Percentiles rank a stretch among this genome's conserved stretches.
These are phyloP conservation scores for Amanita molliuscula DNA, from an alignment of 768 basidiomycete species.

Conservation along the genomic window DNA sequence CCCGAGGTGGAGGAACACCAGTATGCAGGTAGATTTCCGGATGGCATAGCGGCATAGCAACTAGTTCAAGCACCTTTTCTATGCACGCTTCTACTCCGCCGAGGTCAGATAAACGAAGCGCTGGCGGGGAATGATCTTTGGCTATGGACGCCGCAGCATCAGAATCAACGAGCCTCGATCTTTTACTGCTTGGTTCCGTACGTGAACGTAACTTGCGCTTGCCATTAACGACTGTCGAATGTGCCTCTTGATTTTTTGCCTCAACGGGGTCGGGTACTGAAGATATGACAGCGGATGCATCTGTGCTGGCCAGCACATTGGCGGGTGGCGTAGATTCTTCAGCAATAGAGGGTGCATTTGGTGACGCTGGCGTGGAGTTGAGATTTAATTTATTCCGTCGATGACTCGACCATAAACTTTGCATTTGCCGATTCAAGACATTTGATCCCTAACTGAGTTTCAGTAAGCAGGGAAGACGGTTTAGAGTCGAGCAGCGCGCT, in stretches of 20 bases:
- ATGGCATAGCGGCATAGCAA: constrained; percentile 89
- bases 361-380: constrained; percentile 29
- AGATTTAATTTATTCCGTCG: constrained; percentile 58
- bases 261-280: constrained; percentile 8
- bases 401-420: constrained; percentile 67
- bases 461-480: constrained; percentile 17
- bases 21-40: constrained; percentile 94
- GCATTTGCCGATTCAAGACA: constrained; percentile 69
- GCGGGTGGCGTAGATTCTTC: constrained; percentile 9
- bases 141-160: constrained; percentile 20
- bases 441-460: constrained; percentile 61
- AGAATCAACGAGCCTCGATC: constrained; percentile 31
- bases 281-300: constrained; percentile 7
- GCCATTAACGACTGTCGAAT: constrained; percentile 13
- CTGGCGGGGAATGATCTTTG: constrained; percentile 66
- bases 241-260: not conserved
- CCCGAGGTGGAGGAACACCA: constrained; percentile 85
- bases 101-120: constrained; percentile 69
- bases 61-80: constrained; percentile 92
- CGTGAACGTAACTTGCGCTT: constrained; percentile 61
- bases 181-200: constrained; percentile 47
- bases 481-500: not conserved
- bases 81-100: constrained; percentile 82
- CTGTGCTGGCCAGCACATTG: constrained; percentile 7
- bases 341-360: constrained; percentile 8